Base-by-base conservation (phyloP, 345 rosid genomes). In the Citrus mangshanensis region DNA sequence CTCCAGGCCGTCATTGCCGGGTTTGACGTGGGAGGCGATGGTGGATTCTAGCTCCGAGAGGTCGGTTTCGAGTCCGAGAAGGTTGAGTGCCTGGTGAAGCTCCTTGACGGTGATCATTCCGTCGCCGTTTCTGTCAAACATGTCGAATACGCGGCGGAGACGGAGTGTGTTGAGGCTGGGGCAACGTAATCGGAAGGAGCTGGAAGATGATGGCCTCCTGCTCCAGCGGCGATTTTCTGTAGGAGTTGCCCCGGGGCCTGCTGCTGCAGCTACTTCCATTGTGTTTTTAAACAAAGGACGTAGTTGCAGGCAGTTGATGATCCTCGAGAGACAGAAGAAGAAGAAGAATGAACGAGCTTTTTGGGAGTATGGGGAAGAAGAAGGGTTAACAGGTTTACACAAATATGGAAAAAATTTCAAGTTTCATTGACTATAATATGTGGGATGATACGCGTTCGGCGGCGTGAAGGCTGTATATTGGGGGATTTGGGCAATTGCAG, bases 61-160 rank as follows among this genome's bases (percentile, higher is more conserved):
- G 70, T 91, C 91, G 0, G 91, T 83, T 38, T 90, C 89, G 59
- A 92, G 94, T 51, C 98, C 95, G 8, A 93, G 91, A 68, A 84
- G 84, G 54, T 72, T 0, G 0, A 93, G 84, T n/a, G 98, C 98
- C 56, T 89, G 93, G 79, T 82, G 81, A 12, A 95, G 85, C 76
- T 92, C 98, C 6, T 83, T 71, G 24, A 84, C 87, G 68, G 93
- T 91, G 80, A 95, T 91, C 83, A 83, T 87, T 2, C 85, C 92
- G 62, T 93, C 98, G 9, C 95, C 93, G 72, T 95, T 90, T 84
- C 84, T 87, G 93, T 95, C 95, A 78, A 95, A 95, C 37, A 89
- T 85, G 71, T 92, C 95, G 73, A 95, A 95, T 54, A 89, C 84
- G 38, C 98, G 92, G 34, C 85, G 91, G 76, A 92, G 90, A 78